phyloP scores from a whole-genome alignment of 352 stramenopile species.

The Phytophthora megakarya region DNA sequence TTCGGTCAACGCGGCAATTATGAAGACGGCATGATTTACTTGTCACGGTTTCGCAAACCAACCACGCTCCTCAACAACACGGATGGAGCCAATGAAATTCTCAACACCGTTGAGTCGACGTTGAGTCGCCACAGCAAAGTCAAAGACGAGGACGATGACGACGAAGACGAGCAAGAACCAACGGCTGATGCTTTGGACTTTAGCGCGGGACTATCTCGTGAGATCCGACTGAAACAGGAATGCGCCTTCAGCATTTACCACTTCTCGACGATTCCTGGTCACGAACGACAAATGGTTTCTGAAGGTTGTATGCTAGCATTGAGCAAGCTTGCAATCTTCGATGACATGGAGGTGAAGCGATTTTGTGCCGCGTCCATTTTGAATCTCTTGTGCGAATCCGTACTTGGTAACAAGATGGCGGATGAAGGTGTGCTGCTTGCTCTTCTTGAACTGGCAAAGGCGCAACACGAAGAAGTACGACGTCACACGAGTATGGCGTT shows the following conservation, averaged over 20 bases:
- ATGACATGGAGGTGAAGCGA: constrained; percentile 82
- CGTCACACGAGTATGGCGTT: constrained; percentile 85
- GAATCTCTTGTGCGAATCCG: constrained; percentile 69
- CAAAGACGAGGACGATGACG: constrained; percentile 46
- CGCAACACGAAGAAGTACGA: constrained; percentile 78
- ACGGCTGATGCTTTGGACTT: constrained; percentile 47
- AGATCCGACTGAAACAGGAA: constrained; percentile 80
- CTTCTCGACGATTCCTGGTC: constrained; percentile 65
- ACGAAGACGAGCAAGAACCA: constrained; percentile 54
- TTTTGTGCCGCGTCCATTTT: constrained; percentile 83
- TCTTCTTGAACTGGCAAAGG: constrained; percentile 78
- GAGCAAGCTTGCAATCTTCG: constrained; percentile 74
- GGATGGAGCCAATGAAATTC: constrained; percentile 25
- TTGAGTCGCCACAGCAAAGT: constrained; percentile 49
- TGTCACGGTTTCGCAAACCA: constrained; percentile 80
- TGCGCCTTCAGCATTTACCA: constrained; percentile 85
- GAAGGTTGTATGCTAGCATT: constrained; percentile 80
- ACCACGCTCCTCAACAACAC: constrained; percentile 32
- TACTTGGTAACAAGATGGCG: constrained; percentile 58
- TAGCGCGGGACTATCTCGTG: constrained; percentile 39
- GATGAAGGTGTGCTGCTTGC: constrained; percentile 77
- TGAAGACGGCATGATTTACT: constrained; percentile 88
- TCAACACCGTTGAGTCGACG: constrained; percentile 22
- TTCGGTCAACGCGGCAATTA: constrained; percentile 87
- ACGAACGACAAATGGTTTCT: constrained; percentile 76